A percentile compares a stretch with the other conserved stretches of the same genome.
These are phyloP conservation scores for Climacium dendroides DNA, from an alignment of 225 moss, liverwort and hornwort species.

Conservation along the genomic window DNA sequence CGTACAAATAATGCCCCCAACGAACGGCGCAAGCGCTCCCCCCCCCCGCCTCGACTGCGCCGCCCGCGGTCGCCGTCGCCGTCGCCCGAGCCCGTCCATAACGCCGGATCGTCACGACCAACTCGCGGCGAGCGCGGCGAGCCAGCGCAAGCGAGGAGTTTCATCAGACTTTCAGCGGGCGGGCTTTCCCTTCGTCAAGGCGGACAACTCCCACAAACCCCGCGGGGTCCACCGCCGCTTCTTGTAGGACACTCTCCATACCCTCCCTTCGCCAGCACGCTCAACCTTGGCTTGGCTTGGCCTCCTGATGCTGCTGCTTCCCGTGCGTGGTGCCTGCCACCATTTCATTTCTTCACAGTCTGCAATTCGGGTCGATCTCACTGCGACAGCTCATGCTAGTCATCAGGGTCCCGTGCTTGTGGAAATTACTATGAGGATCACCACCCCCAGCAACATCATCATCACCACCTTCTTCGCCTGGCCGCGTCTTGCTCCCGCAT, in stretches of 20 bases:
- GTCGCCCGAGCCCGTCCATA: neutral
- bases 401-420: neutral
- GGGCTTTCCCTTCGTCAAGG: neutral
- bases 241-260: neutral
- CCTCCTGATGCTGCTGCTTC: neutral
- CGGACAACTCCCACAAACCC: conserved; percentile 21
- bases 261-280: neutral
- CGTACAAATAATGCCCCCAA: neutral
- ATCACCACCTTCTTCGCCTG: neutral
- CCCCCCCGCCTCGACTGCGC: neutral
- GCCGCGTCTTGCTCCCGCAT: neutral
- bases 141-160: neutral
- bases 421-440: neutral
- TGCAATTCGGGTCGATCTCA: neutral
- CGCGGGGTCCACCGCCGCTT: conserved; percentile 29
- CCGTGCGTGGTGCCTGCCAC: neutral
- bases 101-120: conserved; percentile 14
- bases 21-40: neutral
- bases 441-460: neutral
- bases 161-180: neutral
- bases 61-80: neutral
- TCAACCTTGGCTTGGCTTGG: neutral
- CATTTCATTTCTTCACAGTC: neutral
- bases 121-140: conserved; percentile 17
- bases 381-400: neutral